These are phyloP conservation scores for Colletotrichum theobromicola DNA, from an alignment of 2,329 filamentous ascomycete genomes.

Conservation along the genomic window DNA sequence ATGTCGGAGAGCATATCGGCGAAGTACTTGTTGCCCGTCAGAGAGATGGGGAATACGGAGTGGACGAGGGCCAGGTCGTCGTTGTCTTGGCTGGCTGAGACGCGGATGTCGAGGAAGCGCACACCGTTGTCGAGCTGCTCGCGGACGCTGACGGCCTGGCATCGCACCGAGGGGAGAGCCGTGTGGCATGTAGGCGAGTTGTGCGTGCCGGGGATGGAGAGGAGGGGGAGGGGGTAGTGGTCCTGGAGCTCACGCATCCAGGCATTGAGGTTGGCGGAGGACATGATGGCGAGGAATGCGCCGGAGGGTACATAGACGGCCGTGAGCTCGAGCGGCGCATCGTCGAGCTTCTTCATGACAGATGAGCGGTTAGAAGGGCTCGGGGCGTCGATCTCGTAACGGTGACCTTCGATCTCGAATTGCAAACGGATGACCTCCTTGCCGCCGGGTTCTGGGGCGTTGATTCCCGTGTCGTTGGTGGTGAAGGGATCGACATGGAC, in stretches of 20 bases:
- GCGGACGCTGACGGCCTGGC: conserved; percentile 79
- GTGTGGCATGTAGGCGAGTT: conserved; percentile 87
- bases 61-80: conserved; percentile 85
- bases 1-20: conserved; percentile 73
- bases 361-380: conserved; percentile 64
- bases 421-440: conserved; percentile 76
- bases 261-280: conserved; percentile 68
- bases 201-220: conserved; percentile 95
- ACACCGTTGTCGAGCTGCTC: conserved; percentile 89
- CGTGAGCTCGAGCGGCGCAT: conserved; percentile 64
- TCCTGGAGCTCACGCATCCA: conserved; percentile 86
- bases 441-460: conserved; percentile 57
- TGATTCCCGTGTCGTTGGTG: conserved; percentile 66
- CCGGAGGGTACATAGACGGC: conserved; percentile 66
- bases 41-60: conserved; percentile 84
- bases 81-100: conserved; percentile 59
- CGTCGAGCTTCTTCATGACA: conserved; percentile 62
- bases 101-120: conserved; percentile 91
- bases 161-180: conserved; percentile 90
- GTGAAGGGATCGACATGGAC: conserved; percentile 73
- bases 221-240: conserved; percentile 74
- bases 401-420: conserved; percentile 67
- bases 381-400: conserved; percentile 76
- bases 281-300: conserved; percentile 69
- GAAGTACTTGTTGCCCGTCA: conserved; percentile 83